Conservation (phyloP, 2,329 filamentous ascomycete species). For the Huntiella savannae region DNA sequence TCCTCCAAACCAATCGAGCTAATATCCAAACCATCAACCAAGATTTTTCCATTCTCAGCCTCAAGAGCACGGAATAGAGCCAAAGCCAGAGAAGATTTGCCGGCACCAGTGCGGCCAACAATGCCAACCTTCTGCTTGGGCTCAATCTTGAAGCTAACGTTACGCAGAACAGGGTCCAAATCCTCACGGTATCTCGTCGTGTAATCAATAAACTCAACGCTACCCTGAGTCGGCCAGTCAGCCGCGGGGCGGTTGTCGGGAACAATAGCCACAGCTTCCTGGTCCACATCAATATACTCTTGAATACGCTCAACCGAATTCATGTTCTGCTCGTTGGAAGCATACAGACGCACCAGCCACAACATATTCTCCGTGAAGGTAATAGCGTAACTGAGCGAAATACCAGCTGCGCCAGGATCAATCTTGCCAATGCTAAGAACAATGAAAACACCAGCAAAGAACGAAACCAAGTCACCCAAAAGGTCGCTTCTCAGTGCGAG, state of each 20-base stretch:
- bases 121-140: constrained; percentile 88
- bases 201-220: constrained; percentile 76
- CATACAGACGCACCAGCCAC: constrained; percentile 88
- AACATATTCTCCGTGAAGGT: constrained; percentile 93
- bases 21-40: constrained; percentile 85
- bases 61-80: constrained; percentile 88
- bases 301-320: constrained; percentile 96
- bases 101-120: constrained; percentile 84
- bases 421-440: constrained; percentile 65
- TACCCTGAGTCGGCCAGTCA: constrained; percentile 72
- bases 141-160: constrained; percentile 70
- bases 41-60: constrained; percentile 71
- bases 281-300: constrained; percentile 90
- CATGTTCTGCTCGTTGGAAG: constrained; percentile 97
- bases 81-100: constrained; percentile 86
- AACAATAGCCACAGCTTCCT: constrained; percentile 65
- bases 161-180: constrained; percentile 67
- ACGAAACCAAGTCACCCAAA: constrained; percentile 76
- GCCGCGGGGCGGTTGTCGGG: constrained; percentile 57
- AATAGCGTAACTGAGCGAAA: constrained; percentile 88
- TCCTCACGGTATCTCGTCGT: constrained; percentile 76
- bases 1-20: constrained; percentile 81
- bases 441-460: constrained; percentile 85
- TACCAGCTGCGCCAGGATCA: constrained; percentile 77
- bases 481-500: constrained; percentile 81